Percentiles rank a stretch among this genome's conserved stretches.
Conservation (phyloP, 225 moss, liverwort and hornwort species). For the Marchantia paleacea region DNA sequence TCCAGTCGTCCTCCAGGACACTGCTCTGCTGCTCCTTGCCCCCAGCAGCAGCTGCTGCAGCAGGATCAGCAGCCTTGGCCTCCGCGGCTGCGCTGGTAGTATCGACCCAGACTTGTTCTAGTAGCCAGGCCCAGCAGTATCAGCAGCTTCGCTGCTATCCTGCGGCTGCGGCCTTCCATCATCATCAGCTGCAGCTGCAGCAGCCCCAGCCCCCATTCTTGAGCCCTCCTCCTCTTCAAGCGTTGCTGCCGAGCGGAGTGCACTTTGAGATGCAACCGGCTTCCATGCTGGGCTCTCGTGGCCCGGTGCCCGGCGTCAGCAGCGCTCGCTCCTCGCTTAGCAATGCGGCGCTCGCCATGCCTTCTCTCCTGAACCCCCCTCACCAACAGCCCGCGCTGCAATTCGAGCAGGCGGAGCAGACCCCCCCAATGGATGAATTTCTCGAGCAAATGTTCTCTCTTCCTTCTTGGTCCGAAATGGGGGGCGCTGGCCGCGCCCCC, state of each 20-base stretch:
- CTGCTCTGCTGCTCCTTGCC: not conserved
- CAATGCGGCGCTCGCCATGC: conserved; percentile 42
- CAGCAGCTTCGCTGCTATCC: conserved; percentile 18
- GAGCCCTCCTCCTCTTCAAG: not conserved
- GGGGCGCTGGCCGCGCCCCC: conserved; percentile 27
- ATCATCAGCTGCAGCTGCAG: conserved; percentile 10
- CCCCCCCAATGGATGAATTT: conserved; percentile 52
- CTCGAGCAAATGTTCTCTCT: conserved; percentile 51
- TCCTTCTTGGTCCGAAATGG: conserved; percentile 45
- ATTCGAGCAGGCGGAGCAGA: conserved; percentile 50
- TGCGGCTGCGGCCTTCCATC: conserved; percentile 26
- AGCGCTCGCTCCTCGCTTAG: conserved; percentile 22
- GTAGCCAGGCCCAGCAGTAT: conserved; percentile 4
- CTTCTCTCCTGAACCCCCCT: conserved; percentile 45
- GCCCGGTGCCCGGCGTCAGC: conserved; percentile 35
- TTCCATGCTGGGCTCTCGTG: conserved; percentile 44
- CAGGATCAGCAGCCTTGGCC: not conserved
- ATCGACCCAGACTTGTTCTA: not conserved
- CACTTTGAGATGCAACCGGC: conserved; percentile 48
- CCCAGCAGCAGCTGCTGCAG: conserved; percentile 15
- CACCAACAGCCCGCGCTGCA: conserved; percentile 39
- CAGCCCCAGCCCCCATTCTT: conserved; percentile 15
- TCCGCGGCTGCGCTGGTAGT: not conserved
- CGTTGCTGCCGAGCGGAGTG: not conserved
- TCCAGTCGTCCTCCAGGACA: not conserved